Base-by-base conservation (phyloP, 495 filamentous ascomycete species). In the Pseudevernia furfuracea region DNA sequence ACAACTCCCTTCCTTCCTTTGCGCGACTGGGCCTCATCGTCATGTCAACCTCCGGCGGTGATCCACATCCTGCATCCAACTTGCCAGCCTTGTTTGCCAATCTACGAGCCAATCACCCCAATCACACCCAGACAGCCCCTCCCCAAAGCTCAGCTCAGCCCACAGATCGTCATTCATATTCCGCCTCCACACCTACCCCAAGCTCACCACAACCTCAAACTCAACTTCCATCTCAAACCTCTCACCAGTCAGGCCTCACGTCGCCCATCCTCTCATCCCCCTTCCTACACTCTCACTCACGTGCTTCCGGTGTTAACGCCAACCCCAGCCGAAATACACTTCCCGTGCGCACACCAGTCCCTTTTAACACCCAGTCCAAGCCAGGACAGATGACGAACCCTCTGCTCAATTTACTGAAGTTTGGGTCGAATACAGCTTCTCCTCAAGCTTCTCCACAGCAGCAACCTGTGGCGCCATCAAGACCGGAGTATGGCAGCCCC, bases 391-490 rank as follows among this genome's bases (percentile, higher is more conserved):
- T 62, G 59, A 62, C 58, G 21, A 66, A 58, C 39, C 64, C 64
- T 71, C 76, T 98, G 67, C 80, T 98, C 71, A 94, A 88, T 70
- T 82, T 98, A 48, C 82, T 98, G 58, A 91, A 91, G 76, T 96
- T 92, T 76, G 90, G 84, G 68, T 82, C 89, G 59, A 79, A 84
- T 28, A 36, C 64, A 3, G 39, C 69, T 67, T 71, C 76, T 23
- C 67, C 67, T 55, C 65, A 74, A 62, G 61, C 72, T 53, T 63
- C 71, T 46, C 74, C 71, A 17, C 76, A 77, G 58, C 76, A 73
- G 53, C 71, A 69, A 41, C 59, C 72, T 25, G 71, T 66, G 62
- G 75, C 75, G 71, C 80, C 71, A 61, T 68, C 68, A 71, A 76
- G 49, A 68, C 76, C 52, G 66, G 79, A 66, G 57, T 72, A 74